These are phyloP conservation scores for Mortierella hygrophila DNA, from an alignment of 192 early-diverging fungal genomes.

Conservation along the genomic window DNA sequence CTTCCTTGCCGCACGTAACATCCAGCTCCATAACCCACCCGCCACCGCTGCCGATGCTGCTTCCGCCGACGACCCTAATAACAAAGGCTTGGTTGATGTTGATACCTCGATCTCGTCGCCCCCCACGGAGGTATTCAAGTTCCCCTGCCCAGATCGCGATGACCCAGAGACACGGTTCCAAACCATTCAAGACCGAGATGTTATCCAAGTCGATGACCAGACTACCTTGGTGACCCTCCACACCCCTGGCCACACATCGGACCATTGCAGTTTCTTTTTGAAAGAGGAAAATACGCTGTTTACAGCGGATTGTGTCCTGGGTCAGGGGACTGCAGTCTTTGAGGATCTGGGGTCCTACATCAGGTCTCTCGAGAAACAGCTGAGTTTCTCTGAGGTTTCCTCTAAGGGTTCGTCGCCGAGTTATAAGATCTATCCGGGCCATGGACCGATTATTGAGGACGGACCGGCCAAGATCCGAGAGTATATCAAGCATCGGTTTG, in stretches of 20 bases:
- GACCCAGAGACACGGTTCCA: constrained; percentile 50
- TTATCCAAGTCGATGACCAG: constrained; percentile 71
- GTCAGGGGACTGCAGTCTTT: constrained; percentile 87
- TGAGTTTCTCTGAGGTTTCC: constrained; percentile 18
- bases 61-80: neutral
- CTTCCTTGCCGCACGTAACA: constrained; percentile 29
- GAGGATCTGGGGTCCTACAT: constrained; percentile 80
- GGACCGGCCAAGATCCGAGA: constrained; percentile 73
- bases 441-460: constrained; percentile 82
- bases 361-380: constrained; percentile 68
- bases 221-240: constrained; percentile 71
- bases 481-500: constrained; percentile 83
- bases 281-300: constrained; percentile 78
- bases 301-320: constrained; percentile 86
- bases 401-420: neutral
- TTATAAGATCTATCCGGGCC: constrained; percentile 69
- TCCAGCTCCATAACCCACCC: constrained; percentile 14
- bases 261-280: constrained; percentile 82
- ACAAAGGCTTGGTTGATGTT: neutral
- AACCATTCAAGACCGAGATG: constrained; percentile 65
- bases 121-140: constrained; percentile 30
- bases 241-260: constrained; percentile 87
- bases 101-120: constrained; percentile 18
- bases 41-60: constrained; percentile 28
- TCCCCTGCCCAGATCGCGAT: constrained; percentile 33